phyloP scores from a whole-genome alignment of 306 rosid genomes.

The Dalbergia oliveri region DNA sequence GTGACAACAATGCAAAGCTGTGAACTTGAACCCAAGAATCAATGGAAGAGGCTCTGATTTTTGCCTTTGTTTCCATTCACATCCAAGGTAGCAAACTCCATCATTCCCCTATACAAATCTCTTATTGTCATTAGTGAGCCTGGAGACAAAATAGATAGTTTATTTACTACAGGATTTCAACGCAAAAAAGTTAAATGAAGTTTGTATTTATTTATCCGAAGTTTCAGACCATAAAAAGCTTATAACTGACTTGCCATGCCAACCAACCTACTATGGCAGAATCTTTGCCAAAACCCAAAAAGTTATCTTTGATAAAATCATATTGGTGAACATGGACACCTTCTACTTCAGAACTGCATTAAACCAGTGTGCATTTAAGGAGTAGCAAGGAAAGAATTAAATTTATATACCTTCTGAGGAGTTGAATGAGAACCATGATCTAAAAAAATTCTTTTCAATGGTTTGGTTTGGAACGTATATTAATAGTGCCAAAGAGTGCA shows the following conservation, averaged over 20 bases:
- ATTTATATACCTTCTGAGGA: background rate
- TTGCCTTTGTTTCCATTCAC: too few relatives aligned
- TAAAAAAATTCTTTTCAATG: background rate
- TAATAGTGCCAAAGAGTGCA: background rate
- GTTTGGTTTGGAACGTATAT: slow-evolving; percentile 16
- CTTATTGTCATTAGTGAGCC: too few relatives aligned
- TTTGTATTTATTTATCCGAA: background rate
- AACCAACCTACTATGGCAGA: slow-evolving; percentile 75
- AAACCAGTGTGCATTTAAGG: slow-evolving; percentile 35
- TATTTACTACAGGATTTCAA: too few relatives aligned
- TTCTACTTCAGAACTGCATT: slow-evolving; percentile 66
- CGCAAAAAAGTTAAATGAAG: background rate
- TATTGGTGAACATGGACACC: slow-evolving; percentile 73
- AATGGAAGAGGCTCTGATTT: too few relatives aligned
- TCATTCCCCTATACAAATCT: too few relatives aligned
- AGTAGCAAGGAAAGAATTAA: background rate
- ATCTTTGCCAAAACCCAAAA: slow-evolving; percentile 72
- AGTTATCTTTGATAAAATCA: slow-evolving; percentile 77
- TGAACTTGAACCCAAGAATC: too few relatives aligned
- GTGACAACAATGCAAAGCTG: too few relatives aligned
- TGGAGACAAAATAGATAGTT: too few relatives aligned
- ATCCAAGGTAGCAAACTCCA: too few relatives aligned
- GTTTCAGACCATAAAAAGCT: background rate
- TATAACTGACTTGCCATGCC: slow-evolving; percentile 60
- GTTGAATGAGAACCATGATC: slow-evolving; percentile 10